Evolutionary conservation across 305 asterid species (phyloP), one percentile per base, ranked within the genome.

Genomic region (Nicotiana rustica): DNA sequence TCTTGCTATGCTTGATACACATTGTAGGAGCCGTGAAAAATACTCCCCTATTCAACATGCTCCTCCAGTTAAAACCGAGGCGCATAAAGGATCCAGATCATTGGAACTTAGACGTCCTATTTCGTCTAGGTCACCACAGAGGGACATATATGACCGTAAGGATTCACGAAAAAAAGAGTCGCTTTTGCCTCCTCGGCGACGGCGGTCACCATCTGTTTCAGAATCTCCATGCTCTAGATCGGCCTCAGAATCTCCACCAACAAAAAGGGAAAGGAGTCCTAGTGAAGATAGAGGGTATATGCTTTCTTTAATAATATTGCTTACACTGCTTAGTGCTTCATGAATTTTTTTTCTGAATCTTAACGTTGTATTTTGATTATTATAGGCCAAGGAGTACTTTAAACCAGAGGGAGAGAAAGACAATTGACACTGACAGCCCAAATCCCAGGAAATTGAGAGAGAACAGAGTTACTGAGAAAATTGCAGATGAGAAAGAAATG

Each of bases 81-180:
- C 65, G 41, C 84, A 52, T 70, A 86, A 69, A 85, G 89, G 83
- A 88, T 79, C 83, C 64, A 84, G 82, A 75, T 82, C 87, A 49
- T 71, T 62, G 59, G 96, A 90, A 19, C 82, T 76, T 19, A 87
- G 86, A 82, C 88, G 89, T 18, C 82, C 86, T 82, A 88, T 85
- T 67, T 86, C 92, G 77, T 77, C 88, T 86, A 87, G 94, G 87
- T 91, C 97, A 67, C 92, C 94, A 0, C 95, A 81, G 85, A 90
- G 93, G 88, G 96, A 89, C 79, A 47, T 78, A 44, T 83, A 84
- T 86, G 90, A 83, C 67, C 89, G n/a, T 73, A 84, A 86, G 83
- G 86, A 83, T 83, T 78, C 85, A 79, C 90, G 7, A 84, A 87
- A 89, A 83, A 88, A 89, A 78, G 87, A 78, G 13, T 80, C 89